A percentile compares a stretch with the other conserved stretches of the same genome.
phyloP scores from a whole-genome alignment of 371 early-diverging fungal genomes.

The Saksenaea oblongispora region DNA sequence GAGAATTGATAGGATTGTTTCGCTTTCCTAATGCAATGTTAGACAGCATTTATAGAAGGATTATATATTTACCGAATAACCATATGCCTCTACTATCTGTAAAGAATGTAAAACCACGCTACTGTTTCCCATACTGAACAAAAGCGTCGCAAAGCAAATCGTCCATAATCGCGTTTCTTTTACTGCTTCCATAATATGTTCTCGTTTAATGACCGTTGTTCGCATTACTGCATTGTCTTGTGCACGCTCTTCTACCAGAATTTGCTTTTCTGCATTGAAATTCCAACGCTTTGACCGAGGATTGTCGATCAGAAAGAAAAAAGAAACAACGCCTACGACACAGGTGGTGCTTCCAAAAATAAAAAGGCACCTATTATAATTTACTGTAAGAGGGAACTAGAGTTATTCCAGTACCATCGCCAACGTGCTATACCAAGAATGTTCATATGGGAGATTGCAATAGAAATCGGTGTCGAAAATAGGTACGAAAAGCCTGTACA shows the following conservation, averaged over 20 bases:
- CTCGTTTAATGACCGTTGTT: slow-evolving; percentile 19
- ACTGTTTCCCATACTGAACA: not conserved
- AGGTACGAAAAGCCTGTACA: slow-evolving; percentile 22
- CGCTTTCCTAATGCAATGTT: slow-evolving; percentile 19
- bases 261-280: slow-evolving; percentile 16
- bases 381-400: not conserved
- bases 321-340: slow-evolving; percentile 19
- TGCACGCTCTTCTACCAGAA: slow-evolving; percentile 19
- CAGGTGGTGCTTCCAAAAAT: slow-evolving; percentile 26
- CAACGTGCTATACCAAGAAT: slow-evolving; percentile 17
- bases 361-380: slow-evolving; percentile 1
- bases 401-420: slow-evolving; percentile 21
- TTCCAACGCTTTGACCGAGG: slow-evolving; percentile 4
- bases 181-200: slow-evolving; percentile 25
- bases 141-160: slow-evolving; percentile 17
- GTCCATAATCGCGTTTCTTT: slow-evolving; percentile 25
- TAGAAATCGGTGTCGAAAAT: slow-evolving; percentile 44
- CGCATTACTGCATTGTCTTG: slow-evolving; percentile 25
- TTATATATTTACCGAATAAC: not conserved
- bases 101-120: not conserved
- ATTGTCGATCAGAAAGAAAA: slow-evolving; percentile 26
- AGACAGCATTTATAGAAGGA: not conserved
- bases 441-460: slow-evolving; percentile 23
- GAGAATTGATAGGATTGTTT: slow-evolving; percentile 27
- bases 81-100: not conserved